Percentiles rank a stretch among this genome's conserved stretches.
Conservation (phyloP, 2,329 filamentous ascomycete genomes). For the Uncinocarpus reesii region DNA sequence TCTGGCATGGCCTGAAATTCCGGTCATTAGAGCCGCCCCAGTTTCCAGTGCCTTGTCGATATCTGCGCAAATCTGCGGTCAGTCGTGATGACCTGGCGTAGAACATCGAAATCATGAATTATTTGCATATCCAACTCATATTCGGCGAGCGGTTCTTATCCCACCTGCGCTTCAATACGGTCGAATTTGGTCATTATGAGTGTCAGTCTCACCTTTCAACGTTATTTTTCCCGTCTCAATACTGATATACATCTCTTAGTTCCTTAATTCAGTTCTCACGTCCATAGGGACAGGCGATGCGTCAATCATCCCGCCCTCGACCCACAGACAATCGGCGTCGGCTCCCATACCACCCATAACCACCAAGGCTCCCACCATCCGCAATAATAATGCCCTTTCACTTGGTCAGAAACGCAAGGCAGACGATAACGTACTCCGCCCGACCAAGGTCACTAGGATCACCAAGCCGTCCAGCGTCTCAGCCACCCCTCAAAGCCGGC, state of each 20-base stretch:
- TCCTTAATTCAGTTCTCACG: constrained; percentile 43
- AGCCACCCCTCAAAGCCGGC: constrained; percentile 15
- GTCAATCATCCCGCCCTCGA: constrained; percentile 18
- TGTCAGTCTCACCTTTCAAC: constrained; percentile 8
- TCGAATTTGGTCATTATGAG: constrained; percentile 12
- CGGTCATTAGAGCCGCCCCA: neutral
- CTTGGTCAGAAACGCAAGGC: constrained; percentile 32
- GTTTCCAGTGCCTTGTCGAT: neutral
- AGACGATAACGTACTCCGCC: constrained; percentile 30
- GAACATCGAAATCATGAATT: constrained; percentile 15
- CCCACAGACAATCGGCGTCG: constrained; percentile 10
- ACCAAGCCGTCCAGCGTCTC: constrained; percentile 18
- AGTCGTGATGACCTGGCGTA: constrained; percentile 3
- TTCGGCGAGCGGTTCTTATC: constrained; percentile 14
- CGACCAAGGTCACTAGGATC: constrained; percentile 20
- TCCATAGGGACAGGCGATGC: constrained; percentile 38
- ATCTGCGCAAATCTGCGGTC: constrained; percentile 1
- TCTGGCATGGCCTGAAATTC: constrained; percentile 1
- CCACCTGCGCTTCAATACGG: constrained; percentile 3
- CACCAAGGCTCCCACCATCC: constrained; percentile 1
- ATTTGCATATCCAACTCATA: constrained; percentile 9
- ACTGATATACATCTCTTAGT: constrained; percentile 24
- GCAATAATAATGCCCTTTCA: constrained; percentile 14
- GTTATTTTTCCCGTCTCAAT: neutral
- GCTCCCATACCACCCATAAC: constrained; percentile 6